phyloP scores from a whole-genome alignment of 1,139 yeast species.

The Pichia sp. region DNA sequence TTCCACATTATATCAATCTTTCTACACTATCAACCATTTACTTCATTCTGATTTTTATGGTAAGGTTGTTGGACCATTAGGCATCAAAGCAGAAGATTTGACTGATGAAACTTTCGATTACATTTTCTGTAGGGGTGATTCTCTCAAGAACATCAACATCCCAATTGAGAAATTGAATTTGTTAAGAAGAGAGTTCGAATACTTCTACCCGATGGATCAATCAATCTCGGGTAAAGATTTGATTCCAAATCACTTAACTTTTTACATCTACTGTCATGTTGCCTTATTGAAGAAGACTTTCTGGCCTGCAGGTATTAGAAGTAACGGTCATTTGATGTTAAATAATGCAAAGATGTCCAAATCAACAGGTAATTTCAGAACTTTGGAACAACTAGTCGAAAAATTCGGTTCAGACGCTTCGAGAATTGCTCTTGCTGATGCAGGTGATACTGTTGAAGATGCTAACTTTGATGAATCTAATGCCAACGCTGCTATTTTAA shows the following conservation, averaged over 20 bases:
- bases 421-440: conserved; percentile 96
- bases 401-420: conserved; percentile 98
- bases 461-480: conserved; percentile 96
- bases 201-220: conserved; percentile 88
- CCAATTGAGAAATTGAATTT: conserved; percentile 62
- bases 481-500: conserved; percentile 95
- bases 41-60: conserved; percentile 89
- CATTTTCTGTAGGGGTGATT: conserved; percentile 64
- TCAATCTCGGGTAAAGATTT: conserved; percentile 95
- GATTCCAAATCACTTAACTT: conserved; percentile 94
- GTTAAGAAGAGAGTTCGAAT: conserved; percentile 90
- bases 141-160: conserved; percentile 55
- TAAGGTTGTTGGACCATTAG: conserved; percentile 61
- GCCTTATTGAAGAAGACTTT: conserved; percentile 84
- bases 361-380: conserved; percentile 95
- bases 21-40: conserved; percentile 85
- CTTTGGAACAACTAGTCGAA: conserved; percentile 73
- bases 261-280: conserved; percentile 87
- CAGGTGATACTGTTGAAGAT: conserved; percentile 96
- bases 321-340: conserved; percentile 91
- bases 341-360: conserved; percentile 98
- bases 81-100: conserved; percentile 77
- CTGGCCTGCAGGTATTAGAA: conserved; percentile 95
- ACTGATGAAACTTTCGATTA: conserved; percentile 93
- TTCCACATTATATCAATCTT: conserved; percentile 94